Evolutionary conservation across 768 basidiomycete genomes (phyloP).

Genomic region (Podaxis pistillaris): DNA sequence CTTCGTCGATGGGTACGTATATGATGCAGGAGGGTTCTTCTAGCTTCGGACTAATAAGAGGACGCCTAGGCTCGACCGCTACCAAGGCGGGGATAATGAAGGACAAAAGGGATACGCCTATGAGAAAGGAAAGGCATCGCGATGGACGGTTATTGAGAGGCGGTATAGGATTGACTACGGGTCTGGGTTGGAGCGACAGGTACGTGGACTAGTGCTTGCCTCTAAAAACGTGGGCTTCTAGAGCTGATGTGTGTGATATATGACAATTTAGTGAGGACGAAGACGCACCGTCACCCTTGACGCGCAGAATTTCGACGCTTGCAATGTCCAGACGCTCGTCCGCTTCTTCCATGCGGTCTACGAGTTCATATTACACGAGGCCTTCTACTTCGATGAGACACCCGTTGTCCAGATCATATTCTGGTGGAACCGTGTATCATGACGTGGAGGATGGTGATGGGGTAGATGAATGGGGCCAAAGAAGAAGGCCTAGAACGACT

Average conservation of each 20-base stretch:
- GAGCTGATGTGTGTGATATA: constrained; percentile 2
- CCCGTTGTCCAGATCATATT: constrained; percentile 33
- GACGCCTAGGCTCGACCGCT: constrained; percentile 22
- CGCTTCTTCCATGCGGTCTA: constrained; percentile 36
- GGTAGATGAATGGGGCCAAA: constrained; percentile 22
- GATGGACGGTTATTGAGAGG: constrained; percentile 57
- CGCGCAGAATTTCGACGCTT: constrained; percentile 58
- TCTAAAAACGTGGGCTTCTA: neutral
- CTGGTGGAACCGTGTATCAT: constrained; percentile 28
- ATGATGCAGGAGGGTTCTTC: neutral
- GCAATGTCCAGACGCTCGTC: constrained; percentile 49
- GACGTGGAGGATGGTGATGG: constrained; percentile 19
- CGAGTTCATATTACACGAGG: constrained; percentile 15
- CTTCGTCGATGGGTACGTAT: constrained; percentile 32
- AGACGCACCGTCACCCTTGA: constrained; percentile 67
- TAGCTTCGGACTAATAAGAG: neutral
- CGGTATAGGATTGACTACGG: constrained; percentile 69
- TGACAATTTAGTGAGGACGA: constrained; percentile 58
- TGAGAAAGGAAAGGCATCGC: constrained; percentile 56
- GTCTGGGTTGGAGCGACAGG: constrained; percentile 76
- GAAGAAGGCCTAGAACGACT: constrained; percentile 3
- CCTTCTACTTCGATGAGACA: constrained; percentile 19
- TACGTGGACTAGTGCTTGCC: constrained; percentile 26
- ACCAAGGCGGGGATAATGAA: constrained; percentile 43
- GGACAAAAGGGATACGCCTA: constrained; percentile 57